phyloP scores from a whole-genome alignment of 352 stramenopile genomes.

The Pythium phragmiticola region DNA sequence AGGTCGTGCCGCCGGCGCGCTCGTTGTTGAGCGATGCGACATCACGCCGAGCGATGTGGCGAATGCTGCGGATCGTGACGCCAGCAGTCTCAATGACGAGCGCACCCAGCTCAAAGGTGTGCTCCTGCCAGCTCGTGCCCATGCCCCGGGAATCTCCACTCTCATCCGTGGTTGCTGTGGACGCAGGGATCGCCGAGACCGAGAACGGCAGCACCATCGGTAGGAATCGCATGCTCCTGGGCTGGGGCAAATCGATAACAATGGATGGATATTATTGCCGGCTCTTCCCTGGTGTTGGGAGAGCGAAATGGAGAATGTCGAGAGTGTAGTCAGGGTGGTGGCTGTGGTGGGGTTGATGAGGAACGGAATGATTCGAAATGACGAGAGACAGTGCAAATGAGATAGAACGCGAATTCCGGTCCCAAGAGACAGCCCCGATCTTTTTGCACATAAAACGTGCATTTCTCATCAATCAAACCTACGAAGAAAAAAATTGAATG shows the following conservation, averaged over 20 bases:
- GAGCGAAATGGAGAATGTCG: neutral
- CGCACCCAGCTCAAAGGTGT: conserved; percentile 15
- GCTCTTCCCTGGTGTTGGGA: neutral
- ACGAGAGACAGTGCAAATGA: neutral
- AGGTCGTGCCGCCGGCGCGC: conserved; percentile 9
- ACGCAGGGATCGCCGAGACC: no score
- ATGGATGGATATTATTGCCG: no score
- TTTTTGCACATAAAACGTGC: conserved; percentile 5
- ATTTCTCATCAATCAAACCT: neutral
- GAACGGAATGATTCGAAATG: neutral
- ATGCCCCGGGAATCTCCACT: neutral
- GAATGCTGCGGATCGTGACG: conserved; percentile 1
- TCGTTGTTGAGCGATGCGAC: neutral
- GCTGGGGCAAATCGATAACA: no score
- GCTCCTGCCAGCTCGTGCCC: conserved; percentile 23
- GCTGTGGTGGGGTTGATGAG: no score
- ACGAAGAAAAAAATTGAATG: neutral
- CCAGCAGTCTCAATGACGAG: conserved; percentile 10
- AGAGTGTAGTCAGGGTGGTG: neutral
- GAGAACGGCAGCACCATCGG: conserved; percentile 1
- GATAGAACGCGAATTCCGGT: neutral
- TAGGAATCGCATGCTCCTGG: neutral
- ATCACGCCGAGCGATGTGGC: conserved; percentile 23
- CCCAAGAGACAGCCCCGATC: neutral
- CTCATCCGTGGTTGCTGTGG: neutral